A percentile compares a stretch with the other conserved stretches of the same genome.
These are phyloP conservation scores for Lithocarpus polystachyus DNA, from an alignment of 306 rosid genomes.

Conservation along the genomic window DNA sequence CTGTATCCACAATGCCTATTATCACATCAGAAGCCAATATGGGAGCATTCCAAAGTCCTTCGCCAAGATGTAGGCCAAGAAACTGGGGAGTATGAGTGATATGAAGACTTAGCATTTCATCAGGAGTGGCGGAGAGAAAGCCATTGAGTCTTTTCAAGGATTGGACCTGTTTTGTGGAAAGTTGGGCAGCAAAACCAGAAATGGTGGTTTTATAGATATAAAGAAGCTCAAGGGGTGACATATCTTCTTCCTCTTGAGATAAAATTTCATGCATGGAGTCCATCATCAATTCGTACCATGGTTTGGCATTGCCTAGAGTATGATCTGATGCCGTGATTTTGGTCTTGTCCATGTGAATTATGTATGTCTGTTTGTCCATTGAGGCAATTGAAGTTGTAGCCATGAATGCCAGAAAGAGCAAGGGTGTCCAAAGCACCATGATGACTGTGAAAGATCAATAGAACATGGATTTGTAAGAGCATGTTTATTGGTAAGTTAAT, in stretches of 20 bases:
- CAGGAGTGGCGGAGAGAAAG: constrained; percentile 53
- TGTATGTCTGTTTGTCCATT: constrained; percentile 43
- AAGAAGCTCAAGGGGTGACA: constrained; percentile 39
- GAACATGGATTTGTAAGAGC: background rate
- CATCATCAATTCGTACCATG: constrained; percentile 43
- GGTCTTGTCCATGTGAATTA: constrained; percentile 63
- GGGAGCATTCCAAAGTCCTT: constrained; percentile 53
- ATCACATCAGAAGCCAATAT: constrained; percentile 58
- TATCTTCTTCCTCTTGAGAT: constrained; percentile 19
- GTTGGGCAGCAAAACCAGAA: constrained; percentile 61
- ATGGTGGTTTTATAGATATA: constrained; percentile 52
- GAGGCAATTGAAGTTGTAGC: constrained; percentile 39
- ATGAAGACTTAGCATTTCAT: constrained; percentile 57
- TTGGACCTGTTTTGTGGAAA: constrained; percentile 45
- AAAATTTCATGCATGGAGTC: constrained; percentile 43
- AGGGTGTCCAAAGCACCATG: constrained; percentile 34
- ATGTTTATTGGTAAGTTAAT: constrained; percentile 7
- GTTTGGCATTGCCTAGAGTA: constrained; percentile 33
- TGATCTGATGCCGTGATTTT: constrained; percentile 34
- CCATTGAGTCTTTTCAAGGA: constrained; percentile 42
- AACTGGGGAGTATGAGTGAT: constrained; percentile 57
- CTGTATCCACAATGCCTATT: constrained; percentile 61
- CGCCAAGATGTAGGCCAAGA: constrained; percentile 48
- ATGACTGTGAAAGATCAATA: constrained; percentile 19
- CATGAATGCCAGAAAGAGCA: constrained; percentile 38